These are phyloP conservation scores for Penicillium roqueforti DNA, from an alignment of 495 filamentous ascomycete genomes.

Conservation along the genomic window DNA sequence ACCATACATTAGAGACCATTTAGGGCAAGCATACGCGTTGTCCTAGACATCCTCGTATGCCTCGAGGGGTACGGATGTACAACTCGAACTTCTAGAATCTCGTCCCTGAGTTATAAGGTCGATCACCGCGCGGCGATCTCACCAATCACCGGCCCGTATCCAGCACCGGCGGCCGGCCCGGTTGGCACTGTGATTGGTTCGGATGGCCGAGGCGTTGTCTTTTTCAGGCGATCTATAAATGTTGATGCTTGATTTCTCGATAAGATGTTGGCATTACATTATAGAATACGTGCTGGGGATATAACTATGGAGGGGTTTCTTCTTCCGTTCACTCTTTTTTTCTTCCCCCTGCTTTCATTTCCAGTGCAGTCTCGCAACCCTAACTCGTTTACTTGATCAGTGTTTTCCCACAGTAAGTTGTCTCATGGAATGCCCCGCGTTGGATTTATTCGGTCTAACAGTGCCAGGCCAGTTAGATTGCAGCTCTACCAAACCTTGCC, in stretches of 20 bases:
- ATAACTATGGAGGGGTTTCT: constrained; percentile 4
- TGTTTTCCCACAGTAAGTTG: constrained; percentile 23
- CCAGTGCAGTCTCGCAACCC: background rate
- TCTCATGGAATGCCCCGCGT: constrained; percentile 24
- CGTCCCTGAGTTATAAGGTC: constrained; percentile 22
- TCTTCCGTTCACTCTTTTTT: background rate
- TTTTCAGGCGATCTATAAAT: constrained; percentile 25
- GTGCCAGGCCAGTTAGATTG: background rate
- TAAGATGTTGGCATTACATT: constrained; percentile 24
- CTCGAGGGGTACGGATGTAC: background rate
- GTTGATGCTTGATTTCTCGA: constrained; percentile 10
- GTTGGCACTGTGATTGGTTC: constrained; percentile 20
- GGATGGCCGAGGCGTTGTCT: constrained; percentile 17
- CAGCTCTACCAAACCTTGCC: background rate
- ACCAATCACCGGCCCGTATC: constrained; percentile 18
- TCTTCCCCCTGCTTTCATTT: constrained; percentile 1
- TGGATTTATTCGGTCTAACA: constrained; percentile 20
- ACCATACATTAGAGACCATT: constrained; percentile 17
- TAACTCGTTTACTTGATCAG: constrained; percentile 8
- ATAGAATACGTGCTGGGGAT: constrained; percentile 1
- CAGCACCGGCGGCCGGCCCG: constrained; percentile 28
- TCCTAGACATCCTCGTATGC: background rate
- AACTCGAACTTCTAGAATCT: constrained; percentile 18
- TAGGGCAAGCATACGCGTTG: constrained; percentile 24
- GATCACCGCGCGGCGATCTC: constrained; percentile 10